Conservation (phyloP, 2,329 filamentous ascomycete species). For the Zymoseptoria ardabiliae region DNA sequence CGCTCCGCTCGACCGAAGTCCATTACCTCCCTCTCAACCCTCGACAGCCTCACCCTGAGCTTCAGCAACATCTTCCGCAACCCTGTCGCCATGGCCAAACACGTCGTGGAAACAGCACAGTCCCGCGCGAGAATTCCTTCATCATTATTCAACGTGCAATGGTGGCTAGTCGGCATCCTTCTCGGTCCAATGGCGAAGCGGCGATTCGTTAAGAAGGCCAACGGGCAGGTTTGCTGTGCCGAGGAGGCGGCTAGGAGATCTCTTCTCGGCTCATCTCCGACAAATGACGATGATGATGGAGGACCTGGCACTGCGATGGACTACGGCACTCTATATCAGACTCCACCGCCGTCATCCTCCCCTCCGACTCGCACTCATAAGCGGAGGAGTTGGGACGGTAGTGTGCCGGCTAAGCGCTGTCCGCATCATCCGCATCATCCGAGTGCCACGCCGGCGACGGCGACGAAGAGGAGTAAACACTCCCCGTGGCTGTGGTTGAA, state of each 20-base stretch:
- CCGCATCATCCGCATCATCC: slow-evolving; percentile 2
- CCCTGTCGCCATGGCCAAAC: slow-evolving; percentile 25
- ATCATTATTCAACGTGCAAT: slow-evolving; percentile 27
- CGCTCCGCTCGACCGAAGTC: not conserved
- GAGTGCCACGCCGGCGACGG: not conserved
- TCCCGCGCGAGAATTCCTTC: slow-evolving; percentile 21
- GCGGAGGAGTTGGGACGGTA: not conserved
- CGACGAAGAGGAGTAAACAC: slow-evolving; percentile 15
- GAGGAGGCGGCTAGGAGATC: not conserved
- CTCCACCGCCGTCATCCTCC: slow-evolving; percentile 11
- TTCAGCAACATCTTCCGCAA: slow-evolving; percentile 24
- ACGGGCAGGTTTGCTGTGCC: not conserved
- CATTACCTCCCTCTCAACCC: slow-evolving; percentile 9
- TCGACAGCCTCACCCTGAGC: slow-evolving; percentile 19
- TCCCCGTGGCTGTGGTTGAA: slow-evolving; percentile 40
- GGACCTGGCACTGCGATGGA: slow-evolving; percentile 4
- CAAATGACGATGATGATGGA: not conserved
- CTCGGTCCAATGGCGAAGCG: slow-evolving; percentile 32
- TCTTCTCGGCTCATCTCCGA: not conserved
- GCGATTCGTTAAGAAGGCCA: slow-evolving; percentile 18
- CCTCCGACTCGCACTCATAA: not conserved
- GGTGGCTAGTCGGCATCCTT: slow-evolving; percentile 28
- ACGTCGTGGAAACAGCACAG: slow-evolving; percentile 25
- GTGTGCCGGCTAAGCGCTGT: slow-evolving; percentile 8
- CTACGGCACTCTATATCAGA: slow-evolving; percentile 21